Evolutionary conservation across 495 filamentous ascomycete genomes (phyloP).

Genomic region (Cenococcum geophilum): DNA sequence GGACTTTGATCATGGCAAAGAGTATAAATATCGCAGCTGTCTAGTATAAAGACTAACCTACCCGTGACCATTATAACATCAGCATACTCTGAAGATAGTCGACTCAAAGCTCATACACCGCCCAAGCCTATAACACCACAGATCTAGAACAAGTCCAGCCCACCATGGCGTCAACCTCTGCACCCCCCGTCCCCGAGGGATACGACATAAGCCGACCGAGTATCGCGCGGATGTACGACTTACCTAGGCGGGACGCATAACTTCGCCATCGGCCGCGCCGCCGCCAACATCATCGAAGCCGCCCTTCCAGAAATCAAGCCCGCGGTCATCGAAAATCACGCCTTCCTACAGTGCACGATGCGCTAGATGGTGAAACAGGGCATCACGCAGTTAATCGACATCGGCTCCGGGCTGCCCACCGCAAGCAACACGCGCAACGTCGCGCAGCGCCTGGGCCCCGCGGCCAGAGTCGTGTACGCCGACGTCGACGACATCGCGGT

Average conservation of each 20-base stretch:
- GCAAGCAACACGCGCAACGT: conserved; percentile 11
- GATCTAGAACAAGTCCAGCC: no score
- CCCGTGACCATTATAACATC: no score
- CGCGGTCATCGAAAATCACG: neutral
- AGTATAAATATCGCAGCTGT: no score
- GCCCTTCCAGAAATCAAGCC: conserved; percentile 5
- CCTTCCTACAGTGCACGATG: conserved; percentile 10
- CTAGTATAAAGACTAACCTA: no score
- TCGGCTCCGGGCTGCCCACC: conserved; percentile 15
- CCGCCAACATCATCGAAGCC: neutral
- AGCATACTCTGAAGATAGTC: no score
- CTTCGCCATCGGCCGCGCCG: conserved; percentile 2
- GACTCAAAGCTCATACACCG: no score
- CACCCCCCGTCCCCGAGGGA: no score
- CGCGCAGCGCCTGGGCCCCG: neutral
- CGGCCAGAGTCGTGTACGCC: conserved; percentile 10
- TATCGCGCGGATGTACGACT: conserved; percentile 16
- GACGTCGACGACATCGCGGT: conserved; percentile 5
- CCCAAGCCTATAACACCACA: no score
- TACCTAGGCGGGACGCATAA: conserved; percentile 8
- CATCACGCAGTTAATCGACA: conserved; percentile 12
- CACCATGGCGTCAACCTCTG: no score
- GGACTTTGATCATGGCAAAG: no score
- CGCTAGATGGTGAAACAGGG: conserved; percentile 8
- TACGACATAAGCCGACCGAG: neutral